phyloP scores from a whole-genome alignment of 805 yeast genomes.

The Yarrowia hollandica region DNA sequence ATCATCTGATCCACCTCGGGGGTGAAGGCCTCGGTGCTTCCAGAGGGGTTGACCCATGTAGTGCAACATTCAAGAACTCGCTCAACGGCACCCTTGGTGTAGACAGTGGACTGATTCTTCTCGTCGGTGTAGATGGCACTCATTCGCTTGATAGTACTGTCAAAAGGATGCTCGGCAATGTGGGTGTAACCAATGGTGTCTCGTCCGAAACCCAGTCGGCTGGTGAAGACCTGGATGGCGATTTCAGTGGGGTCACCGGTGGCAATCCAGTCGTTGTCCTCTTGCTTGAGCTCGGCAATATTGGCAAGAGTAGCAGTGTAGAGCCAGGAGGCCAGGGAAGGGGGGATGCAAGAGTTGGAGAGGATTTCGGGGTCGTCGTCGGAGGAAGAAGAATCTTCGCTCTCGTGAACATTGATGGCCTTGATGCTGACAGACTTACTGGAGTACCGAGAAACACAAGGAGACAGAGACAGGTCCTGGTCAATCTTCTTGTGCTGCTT shows the following conservation, averaged over 20 bases:
- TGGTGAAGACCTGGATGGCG: constrained; percentile 76
- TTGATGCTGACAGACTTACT: constrained; percentile 3
- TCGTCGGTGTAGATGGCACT: constrained; percentile 51
- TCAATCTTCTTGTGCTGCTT: constrained; percentile 33
- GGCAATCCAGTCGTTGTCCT: constrained; percentile 59
- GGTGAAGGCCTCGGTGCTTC: constrained; percentile 33
- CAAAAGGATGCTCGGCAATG: constrained; percentile 72
- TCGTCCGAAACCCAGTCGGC: constrained; percentile 49
- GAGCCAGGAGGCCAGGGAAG: constrained; percentile 53
- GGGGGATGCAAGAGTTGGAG: constrained; percentile 13
- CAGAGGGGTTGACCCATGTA: constrained; percentile 49
- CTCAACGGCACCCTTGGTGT: constrained; percentile 77
- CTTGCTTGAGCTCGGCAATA: constrained; percentile 56
- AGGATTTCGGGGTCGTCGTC: constrained; percentile 12
- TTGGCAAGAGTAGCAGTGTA: constrained; percentile 74
- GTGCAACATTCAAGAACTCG: constrained; percentile 59
- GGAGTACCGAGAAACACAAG: constrained; percentile 25
- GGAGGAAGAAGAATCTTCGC: constrained; percentile 16
- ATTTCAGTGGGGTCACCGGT: constrained; percentile 90
- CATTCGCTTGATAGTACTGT: constrained; percentile 73
- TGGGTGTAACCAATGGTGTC: constrained; percentile 47
- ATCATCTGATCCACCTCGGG: constrained; percentile 44
- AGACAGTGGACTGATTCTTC: constrained; percentile 41
- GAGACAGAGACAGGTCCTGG: constrained; percentile 32
- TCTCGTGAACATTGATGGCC: neutral